Evolutionary conservation across 176 grass and related monocot genomes (phyloP), one percentile per base, ranked within the genome.

Genomic region (Saccharum officinarum): DNA sequence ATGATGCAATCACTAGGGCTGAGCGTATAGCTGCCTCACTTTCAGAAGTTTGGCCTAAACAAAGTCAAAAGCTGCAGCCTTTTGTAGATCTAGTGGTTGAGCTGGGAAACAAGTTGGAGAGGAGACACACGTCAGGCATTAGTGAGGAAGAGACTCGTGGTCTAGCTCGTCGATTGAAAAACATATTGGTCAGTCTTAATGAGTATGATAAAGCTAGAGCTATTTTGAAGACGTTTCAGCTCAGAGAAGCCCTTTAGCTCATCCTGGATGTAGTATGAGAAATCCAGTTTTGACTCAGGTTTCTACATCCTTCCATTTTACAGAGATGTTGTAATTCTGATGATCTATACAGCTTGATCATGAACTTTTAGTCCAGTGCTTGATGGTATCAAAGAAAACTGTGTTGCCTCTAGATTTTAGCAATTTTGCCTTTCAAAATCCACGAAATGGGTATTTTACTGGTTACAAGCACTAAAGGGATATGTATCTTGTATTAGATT

Each of bases 121-220:
- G 69, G 62, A 82, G 92, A 78, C 65, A 78, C 45, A 50, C 22
- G 17, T 89, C 83, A 16, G 90, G 94, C 44, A 61, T 92, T 37
- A 95, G 86, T 20, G 86, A 89, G 63, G 89, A 94, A 15, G 93
- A 96, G 78, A 89, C 83, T 10, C 86, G 75, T 60, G 75, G 71
- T 7, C 79, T 99, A 82, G 97, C 92, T 74, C 91, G 90, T 22
- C 94, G 93, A 70, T 86, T 99, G 69, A 99, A 94, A 82, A 88
- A 84, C 20, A 89, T 96, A 82, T 65, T 99, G 61, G 84, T 90
- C 13, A 49, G 25, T 16, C 83, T 96, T 52, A 89, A 94, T 69
- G 93, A 99, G 69, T 96, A 99, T n/a, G 93, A 99, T 76, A 93
- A 87, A 75, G 97, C 97, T 81, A 92, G 90, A 87, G 86, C 76